A percentile compares a stretch with the other conserved stretches of the same genome.
Evolutionary conservation across 179 eudicot genomes (phyloP).

Genomic region (Drosera spatulata): DNA sequence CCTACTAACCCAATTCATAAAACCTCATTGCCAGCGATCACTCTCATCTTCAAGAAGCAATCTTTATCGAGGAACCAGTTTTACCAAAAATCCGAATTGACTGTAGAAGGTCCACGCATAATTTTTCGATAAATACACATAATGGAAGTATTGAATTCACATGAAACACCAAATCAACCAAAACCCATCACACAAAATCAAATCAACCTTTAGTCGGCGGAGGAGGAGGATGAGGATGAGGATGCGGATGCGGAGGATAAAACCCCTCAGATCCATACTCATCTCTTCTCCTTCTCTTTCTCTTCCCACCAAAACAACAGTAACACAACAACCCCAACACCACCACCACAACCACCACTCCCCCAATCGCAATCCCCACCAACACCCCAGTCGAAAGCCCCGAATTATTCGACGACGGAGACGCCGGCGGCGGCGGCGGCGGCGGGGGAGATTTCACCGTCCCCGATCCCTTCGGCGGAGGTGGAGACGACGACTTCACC

Average conservation of each 20-base stretch:
- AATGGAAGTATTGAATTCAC: too few species aligned
- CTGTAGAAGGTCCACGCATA: too few species aligned
- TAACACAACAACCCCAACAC: slow-evolving; percentile 15
- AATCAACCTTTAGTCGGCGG: slow-evolving; percentile 3
- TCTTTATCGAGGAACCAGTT: too few species aligned
- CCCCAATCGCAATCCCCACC: slow-evolving; percentile 21
- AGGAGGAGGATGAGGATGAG: slow-evolving; percentile 2
- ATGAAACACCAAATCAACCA: too few species aligned
- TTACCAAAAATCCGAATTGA: too few species aligned
- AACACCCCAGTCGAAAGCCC: slow-evolving; percentile 8
- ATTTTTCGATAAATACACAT: too few species aligned
- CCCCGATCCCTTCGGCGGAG: slow-evolving; percentile 10
- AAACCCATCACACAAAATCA: too few species aligned
- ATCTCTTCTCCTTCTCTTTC: slow-evolving; percentile 17
- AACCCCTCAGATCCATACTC: slow-evolving; percentile 17
- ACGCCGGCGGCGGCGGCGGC: slow-evolving; percentile 9
- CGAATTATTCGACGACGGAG: slow-evolving; percentile 6
- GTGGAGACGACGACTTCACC: slow-evolving; percentile 5
- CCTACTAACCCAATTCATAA: too few species aligned
- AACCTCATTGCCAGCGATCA: too few species aligned
- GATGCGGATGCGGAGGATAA: slow-evolving; percentile 11
- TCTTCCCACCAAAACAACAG: slow-evolving; percentile 17
- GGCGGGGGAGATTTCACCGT: slow-evolving; percentile 10
- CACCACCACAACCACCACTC: slow-evolving; percentile 17
- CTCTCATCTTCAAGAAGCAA: too few species aligned